Percentiles rank a stretch among this genome's conserved stretches.
Evolutionary conservation across 176 grass and related monocot species (phyloP).

Genomic region (Rhynchospora breviuscula): DNA sequence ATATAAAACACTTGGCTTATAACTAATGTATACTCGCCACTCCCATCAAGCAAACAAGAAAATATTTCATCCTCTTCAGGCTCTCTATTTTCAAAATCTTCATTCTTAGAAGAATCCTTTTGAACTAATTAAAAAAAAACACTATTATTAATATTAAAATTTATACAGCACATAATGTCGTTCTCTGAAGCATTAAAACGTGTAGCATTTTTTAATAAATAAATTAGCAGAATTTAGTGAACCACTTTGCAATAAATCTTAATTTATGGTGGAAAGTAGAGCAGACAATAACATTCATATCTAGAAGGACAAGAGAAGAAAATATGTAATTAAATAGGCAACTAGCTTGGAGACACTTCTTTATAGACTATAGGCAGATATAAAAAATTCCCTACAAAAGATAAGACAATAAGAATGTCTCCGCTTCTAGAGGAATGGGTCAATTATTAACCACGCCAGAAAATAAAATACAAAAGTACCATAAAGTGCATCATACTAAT

Average conservation of each 20-base stretch:
- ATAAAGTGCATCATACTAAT: neutral
- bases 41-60: constrained; percentile 62
- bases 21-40: constrained; percentile 87
- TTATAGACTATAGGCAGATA: neutral
- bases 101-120: constrained; percentile 38
- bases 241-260: neutral
- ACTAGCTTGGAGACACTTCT: neutral
- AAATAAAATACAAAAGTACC: neutral
- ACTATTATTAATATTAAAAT: constrained; percentile 1
- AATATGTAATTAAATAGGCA: neutral
- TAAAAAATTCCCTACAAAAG: neutral
- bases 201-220: neutral
- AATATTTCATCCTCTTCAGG: constrained; percentile 49
- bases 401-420: constrained; percentile 4
- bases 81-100: constrained; percentile 24
- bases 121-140: constrained; percentile 53
- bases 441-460: neutral
- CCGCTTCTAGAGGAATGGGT: neutral
- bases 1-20: too few species aligned
- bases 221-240: neutral
- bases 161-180: neutral
- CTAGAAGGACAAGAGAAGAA: neutral
- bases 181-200: constrained; percentile 15
- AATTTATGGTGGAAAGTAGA: neutral
- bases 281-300: neutral